Conservation (phyloP, 2,329 filamentous ascomycete species). For the Alternaria ventricosa region DNA sequence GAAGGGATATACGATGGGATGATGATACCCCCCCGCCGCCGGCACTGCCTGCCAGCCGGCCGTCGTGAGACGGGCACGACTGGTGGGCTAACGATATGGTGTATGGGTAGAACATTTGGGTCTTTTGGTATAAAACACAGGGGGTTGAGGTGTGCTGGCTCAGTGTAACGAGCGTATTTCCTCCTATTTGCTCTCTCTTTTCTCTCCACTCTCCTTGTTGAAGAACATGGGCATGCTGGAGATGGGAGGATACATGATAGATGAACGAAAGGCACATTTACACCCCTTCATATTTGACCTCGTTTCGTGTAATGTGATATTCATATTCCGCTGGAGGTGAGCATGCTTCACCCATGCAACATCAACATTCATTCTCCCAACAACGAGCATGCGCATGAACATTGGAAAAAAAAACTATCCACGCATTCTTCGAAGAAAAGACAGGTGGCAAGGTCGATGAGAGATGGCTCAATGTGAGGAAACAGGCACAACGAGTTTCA, state of each 20-base stretch:
- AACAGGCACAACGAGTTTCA: neutral
- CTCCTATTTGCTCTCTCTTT: neutral
- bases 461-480: neutral
- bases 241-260: neutral
- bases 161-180: neutral
- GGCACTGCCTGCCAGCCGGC: conserved; percentile 5
- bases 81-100: conserved; percentile 19
- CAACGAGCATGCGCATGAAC: neutral
- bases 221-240: neutral
- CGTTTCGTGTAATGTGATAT: neutral
- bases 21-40: conserved; percentile 24
- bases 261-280: neutral
- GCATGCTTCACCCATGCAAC: neutral
- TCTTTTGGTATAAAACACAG: neutral
- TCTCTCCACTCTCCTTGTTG: neutral
- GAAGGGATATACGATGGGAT: conserved; percentile 8
- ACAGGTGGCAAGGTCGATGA: neutral
- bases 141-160: conserved; percentile 2
- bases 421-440: neutral
- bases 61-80: conserved; percentile 30
- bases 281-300: neutral
- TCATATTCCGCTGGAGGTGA: neutral
- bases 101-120: conserved; percentile 1
- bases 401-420: neutral
- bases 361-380: neutral